Evolutionary conservation across 2,329 filamentous ascomycete genomes (phyloP).

Genomic region (Fonsecaea nubica): DNA sequence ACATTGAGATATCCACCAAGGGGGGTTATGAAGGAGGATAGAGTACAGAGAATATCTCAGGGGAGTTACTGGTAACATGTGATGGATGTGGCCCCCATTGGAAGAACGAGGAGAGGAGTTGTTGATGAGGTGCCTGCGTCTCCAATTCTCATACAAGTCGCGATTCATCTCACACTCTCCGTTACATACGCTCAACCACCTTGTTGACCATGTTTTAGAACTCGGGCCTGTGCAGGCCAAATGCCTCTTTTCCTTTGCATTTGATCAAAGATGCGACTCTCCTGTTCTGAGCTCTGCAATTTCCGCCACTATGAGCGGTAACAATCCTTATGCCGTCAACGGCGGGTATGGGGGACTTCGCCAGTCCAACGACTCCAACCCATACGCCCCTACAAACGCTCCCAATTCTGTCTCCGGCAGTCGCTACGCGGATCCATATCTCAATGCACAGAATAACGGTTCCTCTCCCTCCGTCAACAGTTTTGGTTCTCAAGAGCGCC

Average conservation of each 20-base stretch:
- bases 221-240: slow-evolving; percentile 3
- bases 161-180: slow-evolving; percentile 4
- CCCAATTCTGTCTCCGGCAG: slow-evolving; percentile 29
- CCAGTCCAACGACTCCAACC: slow-evolving; percentile 32
- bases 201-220: not conserved
- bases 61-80: not conserved
- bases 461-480: slow-evolving; percentile 39
- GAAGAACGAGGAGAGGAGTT: not conserved
- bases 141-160: slow-evolving; percentile 7
- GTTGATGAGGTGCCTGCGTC: not conserved
- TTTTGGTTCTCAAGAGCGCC: slow-evolving; percentile 37
- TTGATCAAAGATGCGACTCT: slow-evolving; percentile 18
- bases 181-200: not conserved
- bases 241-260: not conserved
- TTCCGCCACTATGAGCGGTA: slow-evolving; percentile 30
- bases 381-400: slow-evolving; percentile 34
- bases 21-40: not conserved
- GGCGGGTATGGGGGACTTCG: slow-evolving; percentile 29
- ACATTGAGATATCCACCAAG: not conserved
- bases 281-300: not conserved
- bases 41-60: not conserved
- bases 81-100: not conserved
- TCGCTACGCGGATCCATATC: slow-evolving; percentile 36
- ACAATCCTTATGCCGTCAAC: slow-evolving; percentile 37
- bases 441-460: slow-evolving; percentile 35